Base-by-base conservation (phyloP, 148 eudicot genomes). In the Silene latifolia region DNA sequence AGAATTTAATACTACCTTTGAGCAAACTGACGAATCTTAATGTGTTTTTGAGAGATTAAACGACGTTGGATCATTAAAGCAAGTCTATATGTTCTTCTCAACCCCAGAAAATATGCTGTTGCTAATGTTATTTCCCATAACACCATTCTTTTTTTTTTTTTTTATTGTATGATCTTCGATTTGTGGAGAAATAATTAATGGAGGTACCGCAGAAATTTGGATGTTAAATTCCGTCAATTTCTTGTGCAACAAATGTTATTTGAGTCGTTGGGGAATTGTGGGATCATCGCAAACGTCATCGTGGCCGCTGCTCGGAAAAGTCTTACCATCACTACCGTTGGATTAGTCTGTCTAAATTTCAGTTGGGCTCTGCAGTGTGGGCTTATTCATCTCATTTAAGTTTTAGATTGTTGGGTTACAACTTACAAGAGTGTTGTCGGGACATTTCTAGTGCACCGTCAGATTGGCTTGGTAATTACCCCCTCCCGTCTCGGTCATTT, bases 61-160 rank as follows among this genome's bases (percentile, higher is more conserved):
- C 89, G 89, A 51, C 96, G 93, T 69, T 95, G 93, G 82, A 85
- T 83, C 87, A 72, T 89, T 78, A 90, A 84, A 56, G 91, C 89
- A 42, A 86, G 92, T 72, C 78, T 88, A 78, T 90, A 90, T 20
- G 98, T 92, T 79, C 88, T 83, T 60, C 82, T 88, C 59, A 95
- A 77, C 3, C 98, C 98, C 75, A 95, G 53, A 80, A 92, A 89
- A 81, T 95, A 95, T 1, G 98, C 93, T 5, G 98, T 92, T 57
- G 83, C 90, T 77, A 90, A 75, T 74, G 96, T 83, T 10, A 95
- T 85, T 80, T 92, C 98, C 98, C 98, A 95, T 44, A 93, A 72
- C 83, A 91, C 98, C 97, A 91, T 93, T 61, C 18, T 60, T 17
- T 14, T 47, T 58, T 15, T 18, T 20, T 29, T 18, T 63, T 13